A percentile compares a stretch with the other conserved stretches of the same genome.
phyloP scores from a whole-genome alignment of 768 basidiomycete genomes.

The Pluteus cervinus region DNA sequence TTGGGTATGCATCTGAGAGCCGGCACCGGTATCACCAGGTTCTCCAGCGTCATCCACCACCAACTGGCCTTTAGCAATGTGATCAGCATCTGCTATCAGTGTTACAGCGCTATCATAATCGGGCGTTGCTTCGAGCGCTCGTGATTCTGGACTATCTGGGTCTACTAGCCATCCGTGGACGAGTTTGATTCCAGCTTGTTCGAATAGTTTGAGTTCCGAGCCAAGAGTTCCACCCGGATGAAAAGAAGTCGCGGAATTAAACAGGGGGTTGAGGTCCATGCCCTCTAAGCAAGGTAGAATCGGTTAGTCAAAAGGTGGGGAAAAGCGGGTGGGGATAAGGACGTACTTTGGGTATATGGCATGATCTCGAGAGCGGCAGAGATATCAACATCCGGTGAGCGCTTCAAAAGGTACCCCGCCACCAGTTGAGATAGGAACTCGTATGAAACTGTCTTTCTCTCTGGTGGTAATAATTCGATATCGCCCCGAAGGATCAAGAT shows the following conservation, averaged over 20 bases:
- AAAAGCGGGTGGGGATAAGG: background rate
- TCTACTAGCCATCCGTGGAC: constrained; percentile 91
- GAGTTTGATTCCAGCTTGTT: constrained; percentile 73
- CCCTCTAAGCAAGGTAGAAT: constrained; percentile 47
- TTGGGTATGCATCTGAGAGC: constrained; percentile 12
- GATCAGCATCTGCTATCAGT: constrained; percentile 75
- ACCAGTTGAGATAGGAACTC: constrained; percentile 79
- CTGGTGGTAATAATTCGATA: constrained; percentile 63
- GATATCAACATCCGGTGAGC: constrained; percentile 54
- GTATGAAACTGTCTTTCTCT: constrained; percentile 72
- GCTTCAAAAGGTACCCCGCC: constrained; percentile 70
- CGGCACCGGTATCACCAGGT: constrained; percentile 8
- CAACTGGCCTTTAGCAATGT: constrained; percentile 58
- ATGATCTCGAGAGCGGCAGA: constrained; percentile 70
- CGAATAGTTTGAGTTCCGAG: constrained; percentile 81
- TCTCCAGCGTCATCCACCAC: constrained; percentile 41
- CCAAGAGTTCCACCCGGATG: constrained; percentile 50
- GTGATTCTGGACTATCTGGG: constrained; percentile 54
- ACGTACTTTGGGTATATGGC: constrained; percentile 72
- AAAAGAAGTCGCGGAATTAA: constrained; percentile 66
- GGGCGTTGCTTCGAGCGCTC: constrained; percentile 41
- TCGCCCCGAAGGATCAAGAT: constrained; percentile 82
- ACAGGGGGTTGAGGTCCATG: constrained; percentile 84
- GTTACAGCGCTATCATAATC: constrained; percentile 76
- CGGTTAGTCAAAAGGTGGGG: constrained; percentile 1